A percentile compares a stretch with the other conserved stretches of the same genome.
These are phyloP conservation scores for Calamus simplicifolius DNA, from an alignment of 176 grass and related monocot genomes.

Conservation along the genomic window DNA sequence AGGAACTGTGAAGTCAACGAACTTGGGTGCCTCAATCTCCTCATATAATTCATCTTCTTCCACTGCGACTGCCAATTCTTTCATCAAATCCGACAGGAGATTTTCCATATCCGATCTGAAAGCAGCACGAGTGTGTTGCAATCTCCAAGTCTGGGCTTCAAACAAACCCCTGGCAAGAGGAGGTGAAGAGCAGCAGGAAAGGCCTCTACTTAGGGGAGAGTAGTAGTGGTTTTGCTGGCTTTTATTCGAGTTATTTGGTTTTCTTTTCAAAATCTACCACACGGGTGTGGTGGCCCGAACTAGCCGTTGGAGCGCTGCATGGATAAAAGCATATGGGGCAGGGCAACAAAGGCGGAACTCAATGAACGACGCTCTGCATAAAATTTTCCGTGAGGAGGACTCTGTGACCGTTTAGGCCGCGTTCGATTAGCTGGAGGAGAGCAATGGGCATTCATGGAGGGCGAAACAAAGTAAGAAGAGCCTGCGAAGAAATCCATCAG, in stretches of 20 bases:
- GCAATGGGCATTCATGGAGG: too few relatives aligned
- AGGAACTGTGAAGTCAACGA: conserved; percentile 69
- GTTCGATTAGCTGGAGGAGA: too few relatives aligned
- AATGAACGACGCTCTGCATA: too few relatives aligned
- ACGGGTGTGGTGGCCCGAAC: conserved; percentile 9
- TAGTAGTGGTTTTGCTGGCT: conserved; percentile 6
- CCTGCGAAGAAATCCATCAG: too few relatives aligned
- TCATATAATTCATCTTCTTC: conserved; percentile 70
- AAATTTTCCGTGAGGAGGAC: too few relatives aligned
- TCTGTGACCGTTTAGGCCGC: too few relatives aligned
- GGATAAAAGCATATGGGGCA: background rate
- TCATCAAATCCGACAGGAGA: conserved; percentile 16
- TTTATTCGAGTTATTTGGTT: background rate
- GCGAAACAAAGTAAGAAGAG: too few relatives aligned
- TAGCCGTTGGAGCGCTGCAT: conserved; percentile 72
- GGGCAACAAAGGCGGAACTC: too few relatives aligned
- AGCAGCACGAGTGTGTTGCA: background rate
- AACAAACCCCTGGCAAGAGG: conserved; percentile 5
- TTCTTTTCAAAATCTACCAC: background rate
- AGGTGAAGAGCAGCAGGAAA: background rate
- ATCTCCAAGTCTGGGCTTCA: too few relatives aligned
- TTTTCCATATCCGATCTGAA: conserved; percentile 32
- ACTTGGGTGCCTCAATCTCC: conserved; percentile 83
- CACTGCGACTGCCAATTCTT: conserved; percentile 14
- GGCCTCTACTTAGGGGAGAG: background rate